Evolutionary conservation across 2,329 filamentous ascomycete species (phyloP), one percentile per base, ranked within the genome.

Genomic region (Apiospora kogelbergensis): DNA sequence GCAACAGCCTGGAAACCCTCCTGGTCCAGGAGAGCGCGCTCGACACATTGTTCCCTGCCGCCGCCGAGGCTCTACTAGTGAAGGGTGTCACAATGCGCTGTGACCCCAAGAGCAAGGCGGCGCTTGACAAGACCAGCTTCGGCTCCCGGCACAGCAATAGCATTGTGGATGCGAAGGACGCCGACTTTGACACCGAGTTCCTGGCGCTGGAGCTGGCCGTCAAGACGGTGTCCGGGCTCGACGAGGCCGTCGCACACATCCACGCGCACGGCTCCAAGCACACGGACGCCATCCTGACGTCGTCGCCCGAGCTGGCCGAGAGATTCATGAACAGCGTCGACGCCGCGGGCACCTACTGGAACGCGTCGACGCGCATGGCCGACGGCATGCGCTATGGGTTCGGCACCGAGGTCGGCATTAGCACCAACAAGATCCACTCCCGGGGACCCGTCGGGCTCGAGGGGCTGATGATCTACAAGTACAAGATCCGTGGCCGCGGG

Each of bases 341-440:
- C 81, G 93, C 94, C 37, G 92, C 94, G 0, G 95, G 95, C 67
- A 95, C 95, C 22, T 99, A 97, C 85, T 98, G 95, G 94, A 99
- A 99, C 79, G 93, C 94, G 9, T 97, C 93, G 30, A 97, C 94
- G 10, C 89, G 96, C 66, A 95, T 99, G 82, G 94, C 95, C 6
- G 96, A 99, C 79, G 96, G 96, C 9, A 98, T 97, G 92, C 88
- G 96, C 53, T 98, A 97, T 79, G 96, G 96, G 9, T 99, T 99
- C 81, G 96, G 96, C 64, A 98, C 96, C 0, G 96, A 99, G 82
- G 96, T 99, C 30, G 96, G 96, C 68, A 98, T 99, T 81, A 97
- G 93, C 83, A 99, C 96, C 65, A 99, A 98, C 85, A 99, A 98
- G 85, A 97, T 99, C 72, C 96, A 99, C 79, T 93, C 93, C 1